These are phyloP conservation scores for Aspergillus homomorphus DNA, from an alignment of 495 filamentous ascomycete genomes.

Conservation along the genomic window DNA sequence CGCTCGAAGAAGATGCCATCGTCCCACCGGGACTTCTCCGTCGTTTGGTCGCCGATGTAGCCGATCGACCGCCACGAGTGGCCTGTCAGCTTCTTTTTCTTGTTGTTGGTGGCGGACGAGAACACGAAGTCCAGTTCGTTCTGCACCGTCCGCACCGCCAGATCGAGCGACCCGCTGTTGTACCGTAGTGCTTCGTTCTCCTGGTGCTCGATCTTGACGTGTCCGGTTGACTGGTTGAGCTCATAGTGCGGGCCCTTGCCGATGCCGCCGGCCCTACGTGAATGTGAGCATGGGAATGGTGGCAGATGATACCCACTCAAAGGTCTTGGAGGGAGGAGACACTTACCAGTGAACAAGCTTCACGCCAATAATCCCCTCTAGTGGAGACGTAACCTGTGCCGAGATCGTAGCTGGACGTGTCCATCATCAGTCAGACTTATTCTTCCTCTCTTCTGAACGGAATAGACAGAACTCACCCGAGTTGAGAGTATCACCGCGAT, in stretches of 20 bases:
- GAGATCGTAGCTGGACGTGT: conserved; percentile 24
- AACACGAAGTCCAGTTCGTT: conserved; percentile 59
- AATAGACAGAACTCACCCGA: conserved; percentile 38
- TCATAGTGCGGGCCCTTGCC: conserved; percentile 63
- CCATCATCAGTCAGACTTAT: neutral
- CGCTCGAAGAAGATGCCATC: conserved; percentile 52
- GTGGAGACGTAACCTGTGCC: conserved; percentile 46
- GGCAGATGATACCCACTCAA: too few species aligned
- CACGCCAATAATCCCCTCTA: conserved; percentile 59
- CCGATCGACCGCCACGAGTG: conserved; percentile 60
- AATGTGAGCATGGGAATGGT: neutral
- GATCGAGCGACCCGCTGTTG: conserved; percentile 51
- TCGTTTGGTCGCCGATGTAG: conserved; percentile 50
- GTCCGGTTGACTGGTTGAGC: conserved; percentile 46
- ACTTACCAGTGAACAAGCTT: conserved; percentile 65
- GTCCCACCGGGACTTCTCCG: conserved; percentile 47
- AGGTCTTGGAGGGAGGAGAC: conserved; percentile 14
- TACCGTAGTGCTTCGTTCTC: conserved; percentile 49
- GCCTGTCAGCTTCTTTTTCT: conserved; percentile 48
- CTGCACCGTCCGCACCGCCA: conserved; percentile 48
- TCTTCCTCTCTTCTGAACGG: too few species aligned
- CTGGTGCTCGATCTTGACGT: conserved; percentile 46
- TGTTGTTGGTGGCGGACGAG: conserved; percentile 27
- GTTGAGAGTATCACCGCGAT: conserved; percentile 58
- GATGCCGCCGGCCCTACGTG: conserved; percentile 35